Evolutionary conservation across 129 eudicot species (phyloP).

Genomic region (Pulicaria dysenterica): DNA sequence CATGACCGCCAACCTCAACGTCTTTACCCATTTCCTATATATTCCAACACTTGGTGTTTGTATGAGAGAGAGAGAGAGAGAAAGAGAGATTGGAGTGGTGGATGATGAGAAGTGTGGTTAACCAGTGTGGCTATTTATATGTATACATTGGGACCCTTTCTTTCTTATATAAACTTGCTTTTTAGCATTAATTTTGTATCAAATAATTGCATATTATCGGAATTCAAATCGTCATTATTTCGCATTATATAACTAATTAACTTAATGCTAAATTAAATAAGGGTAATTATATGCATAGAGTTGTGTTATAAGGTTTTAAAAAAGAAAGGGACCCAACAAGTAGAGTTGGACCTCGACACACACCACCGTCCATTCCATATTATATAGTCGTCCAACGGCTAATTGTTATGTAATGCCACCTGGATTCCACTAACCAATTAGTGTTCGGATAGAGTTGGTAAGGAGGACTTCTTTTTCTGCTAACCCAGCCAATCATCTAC

Average conservation of each 20-base stretch:
- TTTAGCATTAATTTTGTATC: neutral
- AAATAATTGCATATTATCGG: neutral
- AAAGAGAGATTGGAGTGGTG: neutral
- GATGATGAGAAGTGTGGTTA: slow-evolving; percentile 17
- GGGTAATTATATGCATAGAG: neutral
- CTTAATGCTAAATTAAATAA: too few species aligned
- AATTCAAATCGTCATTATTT: too few species aligned
- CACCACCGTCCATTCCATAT: slow-evolving; percentile 49
- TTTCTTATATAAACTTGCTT: too few species aligned
- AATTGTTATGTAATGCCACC: slow-evolving; percentile 20
- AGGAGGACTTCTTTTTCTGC: slow-evolving; percentile 5
- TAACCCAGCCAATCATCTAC: slow-evolving; percentile 27
- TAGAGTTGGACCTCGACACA: neutral
- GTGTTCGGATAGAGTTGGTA: slow-evolving; percentile 20
- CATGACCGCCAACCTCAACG: slow-evolving; percentile 48
- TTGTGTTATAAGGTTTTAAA: neutral
- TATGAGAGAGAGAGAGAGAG: too few species aligned
- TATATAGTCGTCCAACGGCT: slow-evolving; percentile 19
- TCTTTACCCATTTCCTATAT: slow-evolving; percentile 51
- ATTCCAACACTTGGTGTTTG: neutral
- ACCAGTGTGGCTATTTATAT: slow-evolving; percentile 43
- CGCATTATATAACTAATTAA: neutral
- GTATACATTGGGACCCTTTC: neutral
- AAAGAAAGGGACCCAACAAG: too few species aligned
- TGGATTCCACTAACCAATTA: slow-evolving; percentile 27